A percentile compares a stretch with the other conserved stretches of the same genome.
These are phyloP conservation scores for Aspergillus awamori DNA, from an alignment of 2,329 filamentous ascomycete genomes.

Conservation along the genomic window DNA sequence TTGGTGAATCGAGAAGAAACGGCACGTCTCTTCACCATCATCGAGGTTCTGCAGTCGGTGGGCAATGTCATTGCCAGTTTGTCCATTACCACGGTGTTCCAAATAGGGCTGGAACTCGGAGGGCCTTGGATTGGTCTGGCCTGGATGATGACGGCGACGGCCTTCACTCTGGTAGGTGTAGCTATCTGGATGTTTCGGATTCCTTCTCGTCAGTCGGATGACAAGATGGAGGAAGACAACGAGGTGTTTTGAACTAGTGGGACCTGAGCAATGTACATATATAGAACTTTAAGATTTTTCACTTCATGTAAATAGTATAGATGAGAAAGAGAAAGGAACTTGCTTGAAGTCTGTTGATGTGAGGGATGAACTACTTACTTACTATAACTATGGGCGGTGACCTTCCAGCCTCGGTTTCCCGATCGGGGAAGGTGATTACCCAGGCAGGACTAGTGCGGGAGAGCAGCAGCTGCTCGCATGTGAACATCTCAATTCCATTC, in stretches of 20 bases:
- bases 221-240: conserved; percentile 10
- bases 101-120: conserved; percentile 51
- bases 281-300: neutral
- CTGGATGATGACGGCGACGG: conserved; percentile 44
- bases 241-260: neutral
- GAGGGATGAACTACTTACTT: neutral
- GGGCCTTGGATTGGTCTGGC: conserved; percentile 53
- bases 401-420: neutral
- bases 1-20: conserved; percentile 53
- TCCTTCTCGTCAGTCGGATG: conserved; percentile 18
- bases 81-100: conserved; percentile 50
- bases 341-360: neutral
- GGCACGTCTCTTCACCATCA: conserved; percentile 53
- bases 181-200: conserved; percentile 34
- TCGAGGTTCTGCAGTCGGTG: conserved; percentile 53
- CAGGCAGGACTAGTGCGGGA: neutral
- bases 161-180: conserved; percentile 37
- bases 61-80: conserved; percentile 53
- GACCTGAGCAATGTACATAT: neutral
- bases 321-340: neutral
- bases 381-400: neutral
- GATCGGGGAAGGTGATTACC: neutral
- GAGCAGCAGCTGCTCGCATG: neutral
- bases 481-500: neutral
- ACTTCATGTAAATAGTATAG: neutral